phyloP scores from a whole-genome alignment of 2,329 filamentous ascomycete genomes.

The Cadophora luteo-olivacea region DNA sequence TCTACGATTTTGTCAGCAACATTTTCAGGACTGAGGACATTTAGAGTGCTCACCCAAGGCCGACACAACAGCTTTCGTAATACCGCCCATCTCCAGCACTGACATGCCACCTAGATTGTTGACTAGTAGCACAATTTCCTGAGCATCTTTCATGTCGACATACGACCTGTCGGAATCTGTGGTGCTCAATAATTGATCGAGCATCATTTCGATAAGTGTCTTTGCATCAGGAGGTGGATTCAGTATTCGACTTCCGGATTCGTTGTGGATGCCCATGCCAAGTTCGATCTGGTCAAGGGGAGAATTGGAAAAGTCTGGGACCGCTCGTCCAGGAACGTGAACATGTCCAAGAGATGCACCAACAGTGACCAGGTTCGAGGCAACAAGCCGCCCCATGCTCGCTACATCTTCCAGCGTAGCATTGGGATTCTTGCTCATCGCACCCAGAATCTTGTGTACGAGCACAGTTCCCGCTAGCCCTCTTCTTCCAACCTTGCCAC shows the following conservation, averaged over 20 bases:
- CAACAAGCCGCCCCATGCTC: neutral
- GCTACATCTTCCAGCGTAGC: conserved; percentile 38
- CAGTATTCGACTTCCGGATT: conserved; percentile 47
- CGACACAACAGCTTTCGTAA: conserved; percentile 49
- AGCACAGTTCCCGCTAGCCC: conserved; percentile 57
- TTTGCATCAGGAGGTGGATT: conserved; percentile 9
- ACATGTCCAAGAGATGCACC: neutral
- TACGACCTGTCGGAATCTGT: conserved; percentile 22
- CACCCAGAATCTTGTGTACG: conserved; percentile 48
- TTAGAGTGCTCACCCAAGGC: conserved; percentile 43
- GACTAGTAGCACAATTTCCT: conserved; percentile 35
- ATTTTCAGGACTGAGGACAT: neutral
- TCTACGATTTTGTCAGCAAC: neutral
- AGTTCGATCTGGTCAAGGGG: conserved; percentile 47
- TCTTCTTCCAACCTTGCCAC: conserved; percentile 53
- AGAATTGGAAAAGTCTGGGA: conserved; percentile 47
- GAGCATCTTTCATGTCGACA: conserved; percentile 18
- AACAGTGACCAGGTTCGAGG: neutral
- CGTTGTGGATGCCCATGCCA: conserved; percentile 58
- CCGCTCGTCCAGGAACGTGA: neutral
- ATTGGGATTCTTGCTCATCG: conserved; percentile 36
- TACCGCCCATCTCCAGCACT: conserved; percentile 52
- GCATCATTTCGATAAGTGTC: conserved; percentile 43
- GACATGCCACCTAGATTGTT: conserved; percentile 33
- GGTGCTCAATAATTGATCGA: conserved; percentile 49